Evolutionary conservation across 2,329 filamentous ascomycete species (phyloP).

Genomic region (Dryadomyces quercivorus): DNA sequence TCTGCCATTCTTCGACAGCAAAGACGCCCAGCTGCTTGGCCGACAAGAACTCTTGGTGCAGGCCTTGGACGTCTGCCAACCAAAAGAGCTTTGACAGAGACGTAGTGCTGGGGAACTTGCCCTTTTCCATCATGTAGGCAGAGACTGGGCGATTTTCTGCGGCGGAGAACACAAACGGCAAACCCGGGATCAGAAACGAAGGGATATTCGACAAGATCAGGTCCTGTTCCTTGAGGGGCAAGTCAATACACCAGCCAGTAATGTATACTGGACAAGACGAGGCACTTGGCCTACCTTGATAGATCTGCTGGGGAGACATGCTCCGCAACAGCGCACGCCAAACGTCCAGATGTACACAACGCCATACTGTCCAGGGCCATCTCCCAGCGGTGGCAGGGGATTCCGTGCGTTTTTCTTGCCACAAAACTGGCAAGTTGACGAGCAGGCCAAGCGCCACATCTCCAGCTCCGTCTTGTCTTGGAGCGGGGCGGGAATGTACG

Average conservation of each 20-base stretch:
- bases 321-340: constrained; percentile 50
- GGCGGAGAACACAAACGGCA: constrained; percentile 57
- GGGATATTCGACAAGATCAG: constrained; percentile 47
- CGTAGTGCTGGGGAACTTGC: constrained; percentile 30
- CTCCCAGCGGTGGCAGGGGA: constrained; percentile 31
- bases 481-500: constrained; percentile 57
- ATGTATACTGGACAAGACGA: background rate
- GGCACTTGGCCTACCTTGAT: constrained; percentile 46
- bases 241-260: background rate
- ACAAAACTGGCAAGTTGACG: constrained; percentile 57
- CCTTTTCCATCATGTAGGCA: constrained; percentile 39
- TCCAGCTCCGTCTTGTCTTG: constrained; percentile 53
- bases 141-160: constrained; percentile 47
- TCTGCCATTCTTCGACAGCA: constrained; percentile 65
- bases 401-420: constrained; percentile 22
- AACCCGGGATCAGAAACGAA: constrained; percentile 51
- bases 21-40: constrained; percentile 56
- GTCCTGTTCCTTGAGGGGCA: constrained; percentile 51
- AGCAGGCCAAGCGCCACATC: constrained; percentile 63
- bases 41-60: constrained; percentile 49
- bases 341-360: constrained; percentile 62
- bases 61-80: constrained; percentile 46
- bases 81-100: constrained; percentile 56
- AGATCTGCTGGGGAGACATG: constrained; percentile 48
- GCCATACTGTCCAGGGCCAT: constrained; percentile 48